These are phyloP conservation scores for Verbena officinalis DNA, from an alignment of 257 asterid species.

Conservation along the genomic window DNA sequence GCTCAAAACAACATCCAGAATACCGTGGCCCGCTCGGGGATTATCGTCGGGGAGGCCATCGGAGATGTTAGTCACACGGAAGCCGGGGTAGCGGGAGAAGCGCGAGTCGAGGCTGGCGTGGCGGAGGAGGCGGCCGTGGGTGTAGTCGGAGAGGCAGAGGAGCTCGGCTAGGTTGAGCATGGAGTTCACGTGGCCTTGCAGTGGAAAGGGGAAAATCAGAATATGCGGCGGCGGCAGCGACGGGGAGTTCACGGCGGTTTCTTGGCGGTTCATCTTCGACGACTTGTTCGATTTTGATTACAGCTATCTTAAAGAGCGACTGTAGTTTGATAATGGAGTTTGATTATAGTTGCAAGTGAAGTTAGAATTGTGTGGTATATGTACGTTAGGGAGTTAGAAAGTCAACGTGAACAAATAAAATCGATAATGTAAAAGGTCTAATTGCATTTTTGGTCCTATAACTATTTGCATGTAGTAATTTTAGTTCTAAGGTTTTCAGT, in stretches of 20 bases:
- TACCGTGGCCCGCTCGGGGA: slow-evolving; percentile 37
- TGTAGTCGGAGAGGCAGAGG: slow-evolving; percentile 52
- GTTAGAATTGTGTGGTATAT: no score
- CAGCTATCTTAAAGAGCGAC: no score
- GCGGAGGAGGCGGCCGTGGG: slow-evolving; percentile 45
- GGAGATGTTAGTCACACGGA: slow-evolving; percentile 45
- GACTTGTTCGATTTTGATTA: no score
- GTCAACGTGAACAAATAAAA: no score
- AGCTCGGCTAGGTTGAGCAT: slow-evolving; percentile 65
- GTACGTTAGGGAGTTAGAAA: no score
- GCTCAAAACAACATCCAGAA: slow-evolving; percentile 34
- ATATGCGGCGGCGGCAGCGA: slow-evolving; percentile 41
- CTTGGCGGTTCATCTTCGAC: slow-evolving; percentile 3
- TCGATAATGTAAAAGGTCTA: no score
- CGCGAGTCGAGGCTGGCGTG: slow-evolving; percentile 40
- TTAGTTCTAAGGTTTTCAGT: no score
- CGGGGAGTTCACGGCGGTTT: not conserved
- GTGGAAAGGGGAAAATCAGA: slow-evolving; percentile 57
- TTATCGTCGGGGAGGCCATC: slow-evolving; percentile 59
- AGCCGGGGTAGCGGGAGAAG: slow-evolving; percentile 40
- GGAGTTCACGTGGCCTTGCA: slow-evolving; percentile 64
- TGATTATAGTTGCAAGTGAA: not conserved
- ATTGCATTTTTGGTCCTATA: no score
- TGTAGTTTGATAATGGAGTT: no score
- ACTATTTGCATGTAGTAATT: no score